A percentile compares a stretch with the other conserved stretches of the same genome.
These are phyloP conservation scores for Fusarium virguliforme DNA, from an alignment of 2,329 filamentous ascomycete genomes.

Conservation along the genomic window DNA sequence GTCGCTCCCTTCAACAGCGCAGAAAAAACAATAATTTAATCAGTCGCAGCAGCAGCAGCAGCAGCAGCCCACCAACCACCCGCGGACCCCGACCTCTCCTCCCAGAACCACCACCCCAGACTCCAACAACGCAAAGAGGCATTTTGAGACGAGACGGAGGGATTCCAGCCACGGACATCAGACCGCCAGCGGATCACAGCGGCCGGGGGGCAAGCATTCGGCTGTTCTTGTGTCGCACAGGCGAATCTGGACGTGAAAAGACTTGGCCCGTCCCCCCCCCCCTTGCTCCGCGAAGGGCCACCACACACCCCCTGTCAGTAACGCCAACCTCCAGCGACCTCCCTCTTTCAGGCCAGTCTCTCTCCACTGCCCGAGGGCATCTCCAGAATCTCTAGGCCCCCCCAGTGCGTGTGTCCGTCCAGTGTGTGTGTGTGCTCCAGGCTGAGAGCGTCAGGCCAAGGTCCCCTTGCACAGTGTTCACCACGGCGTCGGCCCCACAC, in stretches of 20 bases:
- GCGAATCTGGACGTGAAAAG: constrained; percentile 21
- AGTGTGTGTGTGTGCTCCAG: constrained; percentile 3
- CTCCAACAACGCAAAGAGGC: constrained; percentile 8
- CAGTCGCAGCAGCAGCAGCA: constrained; percentile 28
- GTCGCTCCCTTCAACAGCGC: constrained; percentile 4
- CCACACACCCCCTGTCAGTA: constrained; percentile 27
- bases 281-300: background rate
- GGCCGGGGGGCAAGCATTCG: constrained; percentile 11
- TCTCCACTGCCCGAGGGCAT: constrained; percentile 38
- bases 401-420: constrained; percentile 9
- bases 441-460: constrained; percentile 29
- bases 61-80: constrained; percentile 41
- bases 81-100: constrained; percentile 26
- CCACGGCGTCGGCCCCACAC: constrained; percentile 36
- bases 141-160: constrained; percentile 23
- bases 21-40: constrained; percentile 22
- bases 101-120: constrained; percentile 11
- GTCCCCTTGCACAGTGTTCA: constrained; percentile 48
- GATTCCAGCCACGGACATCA: constrained; percentile 19
- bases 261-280: constrained; percentile 10
- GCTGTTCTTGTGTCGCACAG: constrained; percentile 25
- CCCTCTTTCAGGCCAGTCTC: constrained; percentile 41
- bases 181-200: constrained; percentile 14
- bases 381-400: constrained; percentile 35
- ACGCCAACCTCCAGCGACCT: constrained; percentile 35